Conservation (phyloP, 345 rosid genomes). For the Pistacia vera region DNA sequence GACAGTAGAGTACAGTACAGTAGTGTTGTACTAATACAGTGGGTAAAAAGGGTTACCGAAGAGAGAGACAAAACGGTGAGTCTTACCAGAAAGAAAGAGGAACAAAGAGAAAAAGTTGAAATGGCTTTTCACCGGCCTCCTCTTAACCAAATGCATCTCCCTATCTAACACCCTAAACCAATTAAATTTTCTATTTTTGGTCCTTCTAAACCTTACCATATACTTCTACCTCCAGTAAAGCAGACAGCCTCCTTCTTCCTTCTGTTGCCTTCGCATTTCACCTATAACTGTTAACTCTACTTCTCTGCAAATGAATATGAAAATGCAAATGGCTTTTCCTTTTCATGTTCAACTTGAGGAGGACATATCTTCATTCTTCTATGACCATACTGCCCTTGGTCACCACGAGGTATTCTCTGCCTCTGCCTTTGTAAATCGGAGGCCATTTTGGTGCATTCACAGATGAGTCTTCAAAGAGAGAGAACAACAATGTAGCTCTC, state of each 20-base stretch:
- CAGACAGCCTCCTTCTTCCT: not conserved
- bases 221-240: not conserved
- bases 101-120: conserved; percentile 30
- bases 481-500: conserved; percentile 35
- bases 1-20: not conserved
- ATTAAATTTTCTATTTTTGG: conserved; percentile 19
- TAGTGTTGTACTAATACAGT: not conserved
- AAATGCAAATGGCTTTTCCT: conserved; percentile 9
- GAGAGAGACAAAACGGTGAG: conserved; percentile 41
- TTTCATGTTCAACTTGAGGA: not conserved
- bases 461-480: conserved; percentile 19
- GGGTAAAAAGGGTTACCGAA: not conserved
- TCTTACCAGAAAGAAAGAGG: conserved; percentile 19
- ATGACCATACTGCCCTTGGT: conserved; percentile 40
- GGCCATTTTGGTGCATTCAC: conserved; percentile 41
- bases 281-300: not conserved
- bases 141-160: conserved; percentile 1
- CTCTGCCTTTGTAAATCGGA: conserved; percentile 26
- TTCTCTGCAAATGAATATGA: not conserved
- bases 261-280: not conserved
- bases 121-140: conserved; percentile 44
- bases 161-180: conserved; percentile 1
- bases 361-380: conserved; percentile 4
- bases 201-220: not conserved
- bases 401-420: conserved; percentile 5